Evolutionary conservation across 2,329 filamentous ascomycete genomes (phyloP), one percentile per base, ranked within the genome.

Genomic region (Saccharata proteae): DNA sequence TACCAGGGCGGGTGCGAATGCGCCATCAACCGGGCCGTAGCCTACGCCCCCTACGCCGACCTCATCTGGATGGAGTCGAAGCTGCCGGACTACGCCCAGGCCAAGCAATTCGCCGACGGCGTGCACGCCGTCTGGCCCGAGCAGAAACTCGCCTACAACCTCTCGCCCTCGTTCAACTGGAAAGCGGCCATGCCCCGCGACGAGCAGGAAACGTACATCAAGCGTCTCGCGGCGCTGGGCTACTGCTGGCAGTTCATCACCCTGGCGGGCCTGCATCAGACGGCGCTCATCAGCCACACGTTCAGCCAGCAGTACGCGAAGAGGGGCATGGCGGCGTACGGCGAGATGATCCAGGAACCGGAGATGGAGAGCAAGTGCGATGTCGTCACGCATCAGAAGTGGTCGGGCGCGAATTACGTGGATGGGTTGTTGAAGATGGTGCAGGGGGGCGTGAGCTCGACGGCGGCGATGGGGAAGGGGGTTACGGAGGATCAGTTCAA

Each of bases 191-290:
- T 94, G 86, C 71, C 83, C 26, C 75, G 80, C 43, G 69, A 71
- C 32, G 88, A 96, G 57, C 90, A 98, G 64, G 84, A 93, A 65
- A 98, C 90, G 13, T 98, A 96, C 65, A 98, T 98, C 65, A 67
- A 77, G 40, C 82, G 90, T 24, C 80, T 98, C 23, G 85, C 77
- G 38, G 51, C 65, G 40, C 73, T 98, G 29, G 90, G 90, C 40
- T 98, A 98, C 73, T 93, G 84, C 74, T 98, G 90, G 90, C 90
- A 98, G 61, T 98, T 98, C 69, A 98, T 98, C 67, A 98, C 90
- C n/a, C 74, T 98, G 27, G 90, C 88, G 4, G 90, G 90, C 44
- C 71, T 98, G 52, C 90, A 98, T 68, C 93, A 84, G 40, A 94
- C 84, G 4, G 90, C 88, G 21, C 74, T 98, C 32, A 92, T 93